Evolutionary conservation across 2,329 filamentous ascomycete species (phyloP).

Genomic region (Diaporthe vaccinii): DNA sequence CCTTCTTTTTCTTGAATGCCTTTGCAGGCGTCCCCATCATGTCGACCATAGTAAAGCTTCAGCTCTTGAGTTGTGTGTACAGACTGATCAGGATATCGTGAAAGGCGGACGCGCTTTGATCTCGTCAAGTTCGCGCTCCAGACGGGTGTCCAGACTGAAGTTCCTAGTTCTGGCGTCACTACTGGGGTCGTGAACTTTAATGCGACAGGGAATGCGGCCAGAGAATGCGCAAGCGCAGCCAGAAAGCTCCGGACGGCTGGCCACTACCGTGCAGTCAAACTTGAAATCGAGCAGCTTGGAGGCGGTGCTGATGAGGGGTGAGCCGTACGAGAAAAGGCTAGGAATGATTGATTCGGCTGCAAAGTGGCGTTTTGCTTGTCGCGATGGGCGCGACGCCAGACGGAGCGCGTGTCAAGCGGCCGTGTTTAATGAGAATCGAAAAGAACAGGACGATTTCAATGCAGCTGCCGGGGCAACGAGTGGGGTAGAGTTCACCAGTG

Average conservation of each 20-base stretch:
- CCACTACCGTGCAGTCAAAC: background rate
- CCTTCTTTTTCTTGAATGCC: conserved; percentile 44
- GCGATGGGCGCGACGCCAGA: background rate
- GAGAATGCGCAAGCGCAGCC: background rate
- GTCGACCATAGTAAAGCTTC: conserved; percentile 27
- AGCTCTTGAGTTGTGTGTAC: background rate
- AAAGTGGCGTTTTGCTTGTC: conserved; percentile 12
- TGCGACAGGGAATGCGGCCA: background rate
- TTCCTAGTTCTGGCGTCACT: background rate
- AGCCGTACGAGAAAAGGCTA: too few species aligned
- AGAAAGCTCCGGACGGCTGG: background rate
- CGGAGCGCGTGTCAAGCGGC: conserved; percentile 20
- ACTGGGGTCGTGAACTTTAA: background rate
- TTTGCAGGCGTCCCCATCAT: conserved; percentile 26
- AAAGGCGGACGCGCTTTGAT: background rate
- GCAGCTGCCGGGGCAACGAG: conserved; percentile 37
- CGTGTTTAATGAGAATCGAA: conserved; percentile 19
- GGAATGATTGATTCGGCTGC: background rate
- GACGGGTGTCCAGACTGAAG: background rate
- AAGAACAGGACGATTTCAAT: conserved; percentile 1
- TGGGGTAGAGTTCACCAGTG: conserved; percentile 11
- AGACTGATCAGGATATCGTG: background rate
- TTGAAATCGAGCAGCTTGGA: background rate
- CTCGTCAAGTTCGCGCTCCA: background rate
- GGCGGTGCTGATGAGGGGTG: background rate